Conservation (phyloP, 257 asterid species). For the Fraxinus anomala region DNA sequence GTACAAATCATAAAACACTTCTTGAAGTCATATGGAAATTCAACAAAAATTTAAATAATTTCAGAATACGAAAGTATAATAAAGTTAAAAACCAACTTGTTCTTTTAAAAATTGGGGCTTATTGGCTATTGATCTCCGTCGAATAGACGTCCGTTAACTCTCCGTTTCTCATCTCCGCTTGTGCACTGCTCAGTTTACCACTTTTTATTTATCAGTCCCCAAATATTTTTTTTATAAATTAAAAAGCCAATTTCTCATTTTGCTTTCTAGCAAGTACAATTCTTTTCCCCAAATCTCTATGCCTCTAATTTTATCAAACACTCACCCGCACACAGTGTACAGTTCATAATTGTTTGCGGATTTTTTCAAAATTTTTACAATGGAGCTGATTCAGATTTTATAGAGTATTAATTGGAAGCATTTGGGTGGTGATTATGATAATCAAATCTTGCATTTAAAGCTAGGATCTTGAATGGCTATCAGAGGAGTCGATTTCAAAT, state of each 20-base stretch:
- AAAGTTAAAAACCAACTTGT: no score
- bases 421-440: slow-evolving; percentile 31
- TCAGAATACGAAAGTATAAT: no score
- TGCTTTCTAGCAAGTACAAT: neutral
- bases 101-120: no score
- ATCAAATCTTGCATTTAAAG: slow-evolving; percentile 36
- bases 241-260: neutral
- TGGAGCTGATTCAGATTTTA: neutral
- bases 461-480: slow-evolving; percentile 63
- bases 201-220: neutral
- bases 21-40: no score
- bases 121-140: neutral
- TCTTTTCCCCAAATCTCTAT: neutral
- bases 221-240: neutral
- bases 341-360: neutral
- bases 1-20: no score
- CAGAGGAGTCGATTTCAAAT: slow-evolving; percentile 88
- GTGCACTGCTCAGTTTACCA: neutral
- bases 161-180: neutral
- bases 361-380: neutral
- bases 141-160: neutral
- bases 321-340: neutral
- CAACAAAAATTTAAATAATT: no score
- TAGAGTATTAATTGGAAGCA: slow-evolving; percentile 1
- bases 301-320: neutral